phyloP scores from a whole-genome alignment of 345 rosid genomes.

The Populus tremula region DNA sequence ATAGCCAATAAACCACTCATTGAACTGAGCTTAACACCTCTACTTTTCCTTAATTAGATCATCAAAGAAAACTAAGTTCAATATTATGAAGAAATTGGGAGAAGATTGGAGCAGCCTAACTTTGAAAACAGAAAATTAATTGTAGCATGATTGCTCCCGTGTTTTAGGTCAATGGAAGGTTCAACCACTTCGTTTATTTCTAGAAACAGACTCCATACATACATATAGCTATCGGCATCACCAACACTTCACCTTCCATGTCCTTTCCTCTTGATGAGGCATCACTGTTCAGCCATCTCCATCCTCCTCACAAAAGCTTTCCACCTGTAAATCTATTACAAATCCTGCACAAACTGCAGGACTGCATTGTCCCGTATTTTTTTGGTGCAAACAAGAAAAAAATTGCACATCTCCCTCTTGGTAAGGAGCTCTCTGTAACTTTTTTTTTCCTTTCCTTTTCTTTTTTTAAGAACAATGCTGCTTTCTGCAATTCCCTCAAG shows the following conservation, averaged over 20 bases:
- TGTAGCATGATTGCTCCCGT: background rate
- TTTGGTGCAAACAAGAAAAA: background rate
- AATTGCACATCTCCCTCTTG: background rate
- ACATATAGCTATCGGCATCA: too few species aligned
- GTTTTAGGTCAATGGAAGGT: too few species aligned
- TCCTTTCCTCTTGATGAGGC: background rate
- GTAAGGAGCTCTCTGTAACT: background rate
- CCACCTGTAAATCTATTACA: background rate
- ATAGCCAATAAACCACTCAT: too few species aligned
- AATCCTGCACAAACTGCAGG: background rate
- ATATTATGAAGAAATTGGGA: background rate
- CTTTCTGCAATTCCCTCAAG: background rate
- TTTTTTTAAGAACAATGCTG: background rate
- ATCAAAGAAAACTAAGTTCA: background rate
- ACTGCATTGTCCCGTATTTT: background rate
- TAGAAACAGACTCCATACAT: too few species aligned
- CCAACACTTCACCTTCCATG: background rate
- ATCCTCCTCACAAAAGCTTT: background rate
- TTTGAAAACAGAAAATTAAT: background rate
- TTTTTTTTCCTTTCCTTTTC: background rate
- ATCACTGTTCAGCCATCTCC: background rate
- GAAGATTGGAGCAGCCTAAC: background rate
- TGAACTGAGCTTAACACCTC: background rate
- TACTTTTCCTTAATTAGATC: too few species aligned
- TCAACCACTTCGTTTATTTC: too few species aligned